Evolutionary conservation across 495 filamentous ascomycete species (phyloP).

Genomic region (Penicillium lagena): DNA sequence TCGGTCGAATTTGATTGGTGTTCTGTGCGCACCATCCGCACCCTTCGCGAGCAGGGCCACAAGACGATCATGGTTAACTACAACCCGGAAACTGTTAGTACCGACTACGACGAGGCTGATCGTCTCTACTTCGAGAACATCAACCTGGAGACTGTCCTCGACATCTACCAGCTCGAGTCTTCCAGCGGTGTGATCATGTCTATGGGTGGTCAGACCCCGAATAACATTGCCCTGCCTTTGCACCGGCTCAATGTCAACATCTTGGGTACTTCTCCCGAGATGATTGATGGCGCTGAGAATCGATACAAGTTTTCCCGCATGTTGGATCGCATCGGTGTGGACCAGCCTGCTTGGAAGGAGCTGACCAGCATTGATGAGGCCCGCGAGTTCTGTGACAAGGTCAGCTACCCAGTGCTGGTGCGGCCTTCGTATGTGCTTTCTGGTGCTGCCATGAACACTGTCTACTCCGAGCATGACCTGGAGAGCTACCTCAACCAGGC

Average conservation of each 20-base stretch:
- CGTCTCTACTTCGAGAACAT: slow-evolving; percentile 97
- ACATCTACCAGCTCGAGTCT: slow-evolving; percentile 88
- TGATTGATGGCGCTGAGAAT: slow-evolving; percentile 98
- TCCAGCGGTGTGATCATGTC: slow-evolving; percentile 91
- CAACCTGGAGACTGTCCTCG: slow-evolving; percentile 86
- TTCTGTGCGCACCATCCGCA: slow-evolving; percentile 92
- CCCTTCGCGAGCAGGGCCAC: slow-evolving; percentile 76
- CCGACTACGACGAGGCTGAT: slow-evolving; percentile 96
- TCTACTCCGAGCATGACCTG: slow-evolving; percentile 83
- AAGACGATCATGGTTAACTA: slow-evolving; percentile 99
- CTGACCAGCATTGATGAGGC: slow-evolving; percentile 87
- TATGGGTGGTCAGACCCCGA: slow-evolving; percentile 97
- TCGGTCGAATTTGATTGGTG: slow-evolving; percentile 99
- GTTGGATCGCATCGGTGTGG: slow-evolving; percentile 87
- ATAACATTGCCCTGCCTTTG: slow-evolving; percentile 92
- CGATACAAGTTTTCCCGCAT: slow-evolving; percentile 99
- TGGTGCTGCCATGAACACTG: slow-evolving; percentile 98
- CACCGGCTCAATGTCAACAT: slow-evolving; percentile 86
- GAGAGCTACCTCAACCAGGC: slow-evolving; percentile 88
- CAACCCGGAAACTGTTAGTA: slow-evolving; percentile 91
- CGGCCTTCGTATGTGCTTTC: slow-evolving; percentile 97
- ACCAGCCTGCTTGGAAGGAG: slow-evolving; percentile 97
- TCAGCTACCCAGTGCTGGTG: slow-evolving; percentile 89
- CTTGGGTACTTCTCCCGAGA: slow-evolving; percentile 91
- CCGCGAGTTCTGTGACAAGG: slow-evolving; percentile 75